phyloP scores from a whole-genome alignment of 768 basidiomycete species.

The Amanita phalloides region DNA sequence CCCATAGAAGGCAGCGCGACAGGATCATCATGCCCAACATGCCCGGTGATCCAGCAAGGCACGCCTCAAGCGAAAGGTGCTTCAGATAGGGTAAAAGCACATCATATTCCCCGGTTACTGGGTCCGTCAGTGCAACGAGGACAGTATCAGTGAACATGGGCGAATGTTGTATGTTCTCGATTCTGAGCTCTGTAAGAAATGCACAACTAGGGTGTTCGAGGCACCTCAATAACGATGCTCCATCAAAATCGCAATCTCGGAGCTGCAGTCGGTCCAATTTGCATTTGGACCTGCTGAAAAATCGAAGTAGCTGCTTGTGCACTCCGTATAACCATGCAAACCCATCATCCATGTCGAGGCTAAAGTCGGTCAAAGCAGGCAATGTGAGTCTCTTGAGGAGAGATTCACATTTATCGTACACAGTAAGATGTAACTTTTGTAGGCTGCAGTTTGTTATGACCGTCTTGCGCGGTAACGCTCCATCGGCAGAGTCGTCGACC shows the following conservation, averaged over 20 bases:
- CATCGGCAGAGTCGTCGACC: neutral
- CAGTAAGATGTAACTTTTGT: neutral
- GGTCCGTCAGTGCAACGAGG: neutral
- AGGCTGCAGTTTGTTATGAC: neutral
- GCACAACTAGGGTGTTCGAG: neutral
- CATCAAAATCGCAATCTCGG: neutral
- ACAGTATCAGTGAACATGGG: constrained; percentile 2
- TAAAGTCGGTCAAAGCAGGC: neutral
- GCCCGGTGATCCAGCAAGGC: neutral
- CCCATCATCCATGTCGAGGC: neutral
- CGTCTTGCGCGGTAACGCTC: neutral
- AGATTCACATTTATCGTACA: neutral
- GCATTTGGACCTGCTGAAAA: constrained; percentile 2
- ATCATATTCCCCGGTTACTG: neutral
- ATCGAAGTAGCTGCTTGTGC: neutral
- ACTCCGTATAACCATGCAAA: neutral
- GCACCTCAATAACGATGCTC: neutral
- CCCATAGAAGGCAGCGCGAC: neutral
- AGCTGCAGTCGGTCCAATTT: neutral
- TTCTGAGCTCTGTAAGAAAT: neutral
- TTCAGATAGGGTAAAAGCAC: neutral
- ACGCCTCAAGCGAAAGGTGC: neutral
- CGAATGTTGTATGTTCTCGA: neutral
- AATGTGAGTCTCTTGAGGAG: neutral
- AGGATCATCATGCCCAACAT: neutral